Evolutionary conservation across 208 protist genomes (phyloP).

Genomic region (Trypanosoma mega): DNA sequence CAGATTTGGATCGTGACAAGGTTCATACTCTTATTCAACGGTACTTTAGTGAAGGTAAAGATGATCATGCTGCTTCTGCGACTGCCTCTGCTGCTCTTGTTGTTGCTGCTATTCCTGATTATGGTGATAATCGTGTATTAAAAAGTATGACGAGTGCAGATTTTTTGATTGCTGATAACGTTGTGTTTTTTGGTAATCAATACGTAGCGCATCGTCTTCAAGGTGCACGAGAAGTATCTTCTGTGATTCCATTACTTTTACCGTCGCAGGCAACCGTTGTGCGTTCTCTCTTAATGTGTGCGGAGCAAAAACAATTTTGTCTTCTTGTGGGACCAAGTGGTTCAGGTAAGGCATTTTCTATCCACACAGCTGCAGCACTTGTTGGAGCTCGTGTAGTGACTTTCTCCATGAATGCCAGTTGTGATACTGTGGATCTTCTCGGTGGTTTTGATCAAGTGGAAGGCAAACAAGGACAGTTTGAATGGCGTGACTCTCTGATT

Average conservation of each 20-base stretch:
- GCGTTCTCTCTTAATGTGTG: conserved; percentile 84
- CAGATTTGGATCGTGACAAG: conserved; percentile 57
- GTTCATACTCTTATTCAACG: conserved; percentile 37
- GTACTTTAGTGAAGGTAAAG: conserved; percentile 47
- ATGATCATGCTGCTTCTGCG: too few relatives aligned
- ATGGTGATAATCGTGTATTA: neutral
- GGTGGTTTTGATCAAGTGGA: conserved; percentile 99
- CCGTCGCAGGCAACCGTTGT: conserved; percentile 70
- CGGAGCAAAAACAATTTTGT: conserved; percentile 94
- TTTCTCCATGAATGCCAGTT: conserved; percentile 97
- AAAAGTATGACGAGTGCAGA: conserved; percentile 33
- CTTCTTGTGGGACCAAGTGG: conserved; percentile 95
- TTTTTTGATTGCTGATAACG: conserved; percentile 65
- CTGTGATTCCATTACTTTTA: conserved; percentile 51
- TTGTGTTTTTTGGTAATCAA: conserved; percentile 56
- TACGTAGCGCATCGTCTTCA: conserved; percentile 30
- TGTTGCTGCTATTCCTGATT: too few relatives aligned
- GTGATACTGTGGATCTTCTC: conserved; percentile 99
- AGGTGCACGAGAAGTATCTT: neutral
- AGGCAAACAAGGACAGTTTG: conserved; percentile 95
- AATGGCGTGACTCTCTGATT: conserved; percentile 99
- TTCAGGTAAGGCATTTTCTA: conserved; percentile 96
- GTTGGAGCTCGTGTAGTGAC: conserved; percentile 92
- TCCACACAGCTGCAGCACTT: conserved; percentile 93
- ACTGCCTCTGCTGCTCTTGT: too few relatives aligned